Evolutionary conservation across 495 filamentous ascomycete genomes (phyloP), one percentile per base, ranked within the genome.

Genomic region (Pyronema omphalodes): DNA sequence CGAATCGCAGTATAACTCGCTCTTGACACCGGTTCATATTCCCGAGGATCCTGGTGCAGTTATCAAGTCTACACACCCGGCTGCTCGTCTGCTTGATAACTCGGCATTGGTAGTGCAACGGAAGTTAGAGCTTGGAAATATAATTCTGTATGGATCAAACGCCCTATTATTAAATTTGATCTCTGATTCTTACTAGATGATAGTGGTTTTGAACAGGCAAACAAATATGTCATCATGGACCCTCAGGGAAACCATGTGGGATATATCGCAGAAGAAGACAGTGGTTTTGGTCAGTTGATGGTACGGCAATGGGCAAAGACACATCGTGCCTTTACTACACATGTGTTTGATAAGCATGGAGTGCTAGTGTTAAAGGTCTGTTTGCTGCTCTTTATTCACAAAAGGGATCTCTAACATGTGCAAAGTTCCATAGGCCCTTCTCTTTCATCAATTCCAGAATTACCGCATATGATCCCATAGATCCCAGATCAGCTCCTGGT

Each of bases 141-240:
- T 84, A 7, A 71, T 84, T 67, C 66, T 83, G 68, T 75, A 57
- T 66, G 71, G 67, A 19, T 4, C 33, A 37, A 45, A 35, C 2
- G 37, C n/a, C 1, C 15, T 23, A n/a, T n/a, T 15, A 47, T 18
- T 35, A 18, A 36, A 35, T 9, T 51, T 15, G 35, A 8, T 9
- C 12, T 11, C 7, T 48, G 14, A 53, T 12, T 41, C 39, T 19
- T 18, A 40, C 17, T 29, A 52, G 40, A 29, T 12, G 29, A 44
- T 36, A 74, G 72, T 40, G 79, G 81, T 0, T 84, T 82, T 56
- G 80, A 84, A 66, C 81, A 84, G 66, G 80, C 81, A 12, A 83
- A 84, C 56, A 76, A 74, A 61, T 84, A 84, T 60, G 73, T 81
- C 29, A 82, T 84, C 48, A 76, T 83, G 74, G 76, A 82, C 69